Evolutionary conservation across 2,329 filamentous ascomycete genomes (phyloP), one percentile per base, ranked within the genome.

Genomic region (Nakataea oryzae): DNA sequence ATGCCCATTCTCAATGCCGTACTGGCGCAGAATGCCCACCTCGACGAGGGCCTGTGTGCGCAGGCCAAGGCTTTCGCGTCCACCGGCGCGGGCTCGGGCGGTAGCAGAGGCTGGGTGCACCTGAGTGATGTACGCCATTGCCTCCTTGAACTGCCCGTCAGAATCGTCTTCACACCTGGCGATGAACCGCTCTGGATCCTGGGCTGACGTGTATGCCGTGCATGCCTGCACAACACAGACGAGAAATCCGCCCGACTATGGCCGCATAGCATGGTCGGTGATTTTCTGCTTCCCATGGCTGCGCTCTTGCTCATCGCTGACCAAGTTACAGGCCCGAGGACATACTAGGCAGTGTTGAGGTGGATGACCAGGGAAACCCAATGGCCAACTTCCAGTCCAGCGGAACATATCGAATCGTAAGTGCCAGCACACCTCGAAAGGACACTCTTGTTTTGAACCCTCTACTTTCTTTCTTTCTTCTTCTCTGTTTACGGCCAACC

Each of bases 291-390:
- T 50, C 28, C 13, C 26, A 55, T 28, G 14, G 26, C 17, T 27
- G 34, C 61, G 17, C 27, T 27, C 32, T 14, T 47, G 14, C 30
- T 41, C n/a, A 54, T 21, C 27, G 24, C 55, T 54, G 21, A 59
- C 27, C 26, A 24, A 14, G 13, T 21, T 11, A 1, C 50, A 73
- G 71, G 78, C 86, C 86, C 1, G 86, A 89, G 68, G 86, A 89
- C 68, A 89, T 89, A 50, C 75, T 89, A 61, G 86, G 86, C 50
- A 88, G 86, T 65, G 78, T 89, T 54, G 82, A 88, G 69, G 86
- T 89, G 6, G 78, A 87, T 69, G 78, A 76, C 1, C 66, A 73
- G 8, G 86, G 86, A 0, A 54, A 54, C 2, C 30, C 65, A 7
- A 63, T 65, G 13, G 62, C 65, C 58, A 66, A 65, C 60, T 69